These are phyloP conservation scores for Ailanthus altissimus DNA, from an alignment of 345 rosid species.

Conservation along the genomic window DNA sequence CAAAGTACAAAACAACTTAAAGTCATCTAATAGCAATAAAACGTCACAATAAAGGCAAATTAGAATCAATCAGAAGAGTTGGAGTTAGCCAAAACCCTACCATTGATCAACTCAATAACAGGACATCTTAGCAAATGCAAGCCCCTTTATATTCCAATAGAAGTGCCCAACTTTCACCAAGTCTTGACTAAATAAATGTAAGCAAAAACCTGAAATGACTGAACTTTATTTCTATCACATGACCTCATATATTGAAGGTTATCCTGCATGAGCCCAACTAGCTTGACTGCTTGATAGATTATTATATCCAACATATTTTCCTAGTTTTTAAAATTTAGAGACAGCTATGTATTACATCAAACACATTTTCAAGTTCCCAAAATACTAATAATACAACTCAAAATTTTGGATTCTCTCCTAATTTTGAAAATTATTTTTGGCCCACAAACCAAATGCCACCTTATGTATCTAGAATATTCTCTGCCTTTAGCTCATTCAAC, in stretches of 20 bases:
- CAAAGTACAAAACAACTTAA: conserved; percentile 25
- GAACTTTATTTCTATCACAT: too few species aligned
- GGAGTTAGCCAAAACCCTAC: background rate
- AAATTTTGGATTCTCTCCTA: too few species aligned
- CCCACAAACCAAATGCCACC: too few species aligned
- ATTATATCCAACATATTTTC: too few species aligned
- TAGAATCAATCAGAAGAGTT: background rate
- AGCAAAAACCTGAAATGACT: background rate
- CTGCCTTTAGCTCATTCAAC: background rate
- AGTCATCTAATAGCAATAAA: conserved; percentile 3
- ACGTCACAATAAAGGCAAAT: background rate
- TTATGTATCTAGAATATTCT: background rate
- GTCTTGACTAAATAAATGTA: background rate
- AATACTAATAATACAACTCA: too few species aligned
- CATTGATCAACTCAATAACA: background rate
- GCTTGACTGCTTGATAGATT: background rate
- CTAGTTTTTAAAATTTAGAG: too few species aligned
- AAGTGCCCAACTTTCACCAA: background rate
- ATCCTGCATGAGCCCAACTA: background rate
- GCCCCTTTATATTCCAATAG: background rate
- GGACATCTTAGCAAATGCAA: background rate
- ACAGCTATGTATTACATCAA: too few species aligned
- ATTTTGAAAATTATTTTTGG: too few species aligned
- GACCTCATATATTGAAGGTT: conserved; percentile 7
- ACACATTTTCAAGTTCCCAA: too few species aligned